Percentiles rank a stretch among this genome's conserved stretches.
phyloP scores from a whole-genome alignment of 768 basidiomycete genomes.

The Mycena galericulata region DNA sequence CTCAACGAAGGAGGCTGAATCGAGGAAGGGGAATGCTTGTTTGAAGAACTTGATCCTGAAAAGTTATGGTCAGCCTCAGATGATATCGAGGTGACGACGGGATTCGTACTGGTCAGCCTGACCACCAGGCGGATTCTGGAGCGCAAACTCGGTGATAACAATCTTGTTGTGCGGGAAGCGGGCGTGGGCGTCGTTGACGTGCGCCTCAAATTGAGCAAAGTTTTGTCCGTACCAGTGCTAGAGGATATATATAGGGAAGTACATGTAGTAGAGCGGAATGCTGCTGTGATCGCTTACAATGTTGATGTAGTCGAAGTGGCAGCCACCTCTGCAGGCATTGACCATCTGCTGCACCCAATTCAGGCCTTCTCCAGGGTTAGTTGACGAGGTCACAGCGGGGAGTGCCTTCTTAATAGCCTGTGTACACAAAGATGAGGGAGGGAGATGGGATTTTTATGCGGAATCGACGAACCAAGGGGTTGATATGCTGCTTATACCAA shows the following conservation, averaged over 20 bases:
- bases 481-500: slow-evolving; percentile 51
- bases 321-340: slow-evolving; percentile 44
- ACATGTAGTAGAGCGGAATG: not conserved
- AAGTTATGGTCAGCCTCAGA: slow-evolving; percentile 1
- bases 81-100: not conserved
- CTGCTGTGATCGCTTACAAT: slow-evolving; percentile 32
- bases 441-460: slow-evolving; percentile 3
- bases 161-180: slow-evolving; percentile 44
- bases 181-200: slow-evolving; percentile 42
- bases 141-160: slow-evolving; percentile 49
- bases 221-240: slow-evolving; percentile 32
- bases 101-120: slow-evolving; percentile 32
- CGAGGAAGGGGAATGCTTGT: slow-evolving; percentile 45
- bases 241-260: not conserved
- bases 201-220: slow-evolving; percentile 43
- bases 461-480: slow-evolving; percentile 45
- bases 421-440: not conserved
- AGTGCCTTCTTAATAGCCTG: slow-evolving; percentile 52
- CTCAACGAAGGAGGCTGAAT: slow-evolving; percentile 43
- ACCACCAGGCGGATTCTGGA: slow-evolving; percentile 45
- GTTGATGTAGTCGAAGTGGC: slow-evolving; percentile 49
- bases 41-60: slow-evolving; percentile 31
- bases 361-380: slow-evolving; percentile 44
- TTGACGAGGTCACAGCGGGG: slow-evolving; percentile 49
- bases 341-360: slow-evolving; percentile 50